These are phyloP conservation scores for Smittium culicis DNA, from an alignment of 371 early-diverging fungal species.

Conservation along the genomic window DNA sequence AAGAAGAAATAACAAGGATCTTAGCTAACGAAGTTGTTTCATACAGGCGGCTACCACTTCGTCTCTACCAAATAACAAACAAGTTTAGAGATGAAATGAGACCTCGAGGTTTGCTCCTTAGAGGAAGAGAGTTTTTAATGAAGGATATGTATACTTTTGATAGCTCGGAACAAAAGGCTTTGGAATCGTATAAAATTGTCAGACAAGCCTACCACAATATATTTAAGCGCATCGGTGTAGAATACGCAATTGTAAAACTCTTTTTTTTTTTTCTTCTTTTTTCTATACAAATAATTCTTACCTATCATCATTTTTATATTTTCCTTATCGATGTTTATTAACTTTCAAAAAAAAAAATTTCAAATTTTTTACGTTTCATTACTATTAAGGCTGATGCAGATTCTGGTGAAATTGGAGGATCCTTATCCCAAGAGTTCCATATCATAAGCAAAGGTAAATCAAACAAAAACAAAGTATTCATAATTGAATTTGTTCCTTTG, in stretches of 20 bases:
- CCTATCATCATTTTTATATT: no score
- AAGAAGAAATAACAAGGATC: conserved; percentile 75
- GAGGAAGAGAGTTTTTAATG: conserved; percentile 87
- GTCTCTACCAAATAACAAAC: conserved; percentile 75
- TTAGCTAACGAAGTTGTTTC: conserved; percentile 51
- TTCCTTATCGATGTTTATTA: neutral
- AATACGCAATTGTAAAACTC: conserved; percentile 43
- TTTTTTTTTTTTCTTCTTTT: conserved; percentile 2
- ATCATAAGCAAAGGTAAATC: no score
- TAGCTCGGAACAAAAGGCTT: conserved; percentile 45
- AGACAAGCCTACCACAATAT: conserved; percentile 55
- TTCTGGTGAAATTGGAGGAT: conserved; percentile 81
- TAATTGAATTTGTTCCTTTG: no score
- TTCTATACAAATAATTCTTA: no score
- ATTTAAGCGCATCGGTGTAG: conserved; percentile 55
- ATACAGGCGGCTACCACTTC: conserved; percentile 59
- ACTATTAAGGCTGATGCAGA: conserved; percentile 90
- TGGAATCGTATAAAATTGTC: conserved; percentile 54
- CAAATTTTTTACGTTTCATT: conserved; percentile 15
- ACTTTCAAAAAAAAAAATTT: neutral
- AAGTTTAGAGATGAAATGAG: conserved; percentile 78
- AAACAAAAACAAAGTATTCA: conserved; percentile 18
- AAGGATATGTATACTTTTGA: conserved; percentile 90
- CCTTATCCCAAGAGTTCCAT: conserved; percentile 78
- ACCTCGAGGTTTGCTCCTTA: conserved; percentile 64